phyloP scores from a whole-genome alignment of 2,329 filamentous ascomycete genomes.

The Alternaria infectoria region DNA sequence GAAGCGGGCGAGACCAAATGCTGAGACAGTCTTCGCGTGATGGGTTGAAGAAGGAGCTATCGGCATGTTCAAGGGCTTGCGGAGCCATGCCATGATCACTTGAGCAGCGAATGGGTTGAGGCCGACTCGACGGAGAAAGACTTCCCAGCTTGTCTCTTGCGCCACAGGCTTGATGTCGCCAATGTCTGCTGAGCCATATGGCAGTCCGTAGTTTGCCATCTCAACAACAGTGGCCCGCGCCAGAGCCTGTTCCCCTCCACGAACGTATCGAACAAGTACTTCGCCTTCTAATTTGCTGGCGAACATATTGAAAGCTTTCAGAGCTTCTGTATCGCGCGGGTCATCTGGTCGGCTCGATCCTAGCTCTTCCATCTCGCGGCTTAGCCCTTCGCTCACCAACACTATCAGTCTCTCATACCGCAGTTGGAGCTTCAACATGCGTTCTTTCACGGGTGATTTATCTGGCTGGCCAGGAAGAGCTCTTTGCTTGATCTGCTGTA shows the following conservation, averaged over 20 bases:
- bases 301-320: slow-evolving; percentile 61
- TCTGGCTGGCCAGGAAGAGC: slow-evolving; percentile 66
- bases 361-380: slow-evolving; percentile 30
- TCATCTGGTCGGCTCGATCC: slow-evolving; percentile 34
- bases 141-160: slow-evolving; percentile 71
- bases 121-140: slow-evolving; percentile 69
- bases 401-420: slow-evolving; percentile 74
- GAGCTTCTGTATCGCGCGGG: slow-evolving; percentile 52
- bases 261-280: slow-evolving; percentile 47
- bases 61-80: slow-evolving; percentile 18
- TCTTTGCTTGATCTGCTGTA: slow-evolving; percentile 75
- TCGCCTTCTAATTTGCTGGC: slow-evolving; percentile 49
- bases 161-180: slow-evolving; percentile 51
- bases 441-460: slow-evolving; percentile 56
- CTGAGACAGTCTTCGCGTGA: not conserved
- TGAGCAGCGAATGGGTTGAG: slow-evolving; percentile 77
- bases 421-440: slow-evolving; percentile 59
- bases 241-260: slow-evolving; percentile 51
- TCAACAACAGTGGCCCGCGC: slow-evolving; percentile 40
- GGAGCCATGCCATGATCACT: slow-evolving; percentile 58
- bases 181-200: slow-evolving; percentile 34
- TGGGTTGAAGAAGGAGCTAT: slow-evolving; percentile 6
- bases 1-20: slow-evolving; percentile 60
- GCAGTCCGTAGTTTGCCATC: slow-evolving; percentile 45
- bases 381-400: slow-evolving; percentile 62